These are phyloP conservation scores for Peribolospora kevripleyi DNA, from an alignment of 768 basidiomycete species.

Conservation along the genomic window DNA sequence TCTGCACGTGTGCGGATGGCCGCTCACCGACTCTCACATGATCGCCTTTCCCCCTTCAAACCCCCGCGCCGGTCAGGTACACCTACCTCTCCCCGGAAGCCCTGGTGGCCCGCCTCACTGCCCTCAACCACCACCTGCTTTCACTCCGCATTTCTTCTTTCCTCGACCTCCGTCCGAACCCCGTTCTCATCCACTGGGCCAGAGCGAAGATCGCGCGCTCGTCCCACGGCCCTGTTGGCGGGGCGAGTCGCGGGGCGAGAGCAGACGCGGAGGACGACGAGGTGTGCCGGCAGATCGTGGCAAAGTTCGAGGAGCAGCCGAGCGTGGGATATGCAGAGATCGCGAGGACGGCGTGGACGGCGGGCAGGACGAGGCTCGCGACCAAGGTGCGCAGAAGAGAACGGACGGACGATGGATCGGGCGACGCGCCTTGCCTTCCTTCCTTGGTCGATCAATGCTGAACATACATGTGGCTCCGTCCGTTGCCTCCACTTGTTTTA, in stretches of 20 bases:
- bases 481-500: not conserved
- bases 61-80: slow-evolving; percentile 30
- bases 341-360: slow-evolving; percentile 77
- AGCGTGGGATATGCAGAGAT: slow-evolving; percentile 86
- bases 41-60: not conserved
- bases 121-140: slow-evolving; percentile 70
- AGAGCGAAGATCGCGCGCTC: slow-evolving; percentile 65
- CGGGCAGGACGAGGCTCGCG: slow-evolving; percentile 51
- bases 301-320: slow-evolving; percentile 65
- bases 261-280: slow-evolving; percentile 42
- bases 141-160: slow-evolving; percentile 72
- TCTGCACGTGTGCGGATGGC: not conserved
- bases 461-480: not conserved
- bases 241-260: slow-evolving; percentile 30
- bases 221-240: slow-evolving; percentile 27
- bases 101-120: slow-evolving; percentile 56
- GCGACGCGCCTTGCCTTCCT: not conserved
- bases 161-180: slow-evolving; percentile 57
- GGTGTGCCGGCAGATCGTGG: slow-evolving; percentile 60
- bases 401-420: too few species aligned
- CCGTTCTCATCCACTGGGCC: slow-evolving; percentile 87
- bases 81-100: slow-evolving; percentile 52
- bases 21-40: not conserved
- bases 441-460: not conserved
- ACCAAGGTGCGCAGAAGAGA: slow-evolving; percentile 36